Evolutionary conservation across 768 basidiomycete genomes (phyloP), one percentile per base, ranked within the genome.

Genomic region (Leccinum obscurum): DNA sequence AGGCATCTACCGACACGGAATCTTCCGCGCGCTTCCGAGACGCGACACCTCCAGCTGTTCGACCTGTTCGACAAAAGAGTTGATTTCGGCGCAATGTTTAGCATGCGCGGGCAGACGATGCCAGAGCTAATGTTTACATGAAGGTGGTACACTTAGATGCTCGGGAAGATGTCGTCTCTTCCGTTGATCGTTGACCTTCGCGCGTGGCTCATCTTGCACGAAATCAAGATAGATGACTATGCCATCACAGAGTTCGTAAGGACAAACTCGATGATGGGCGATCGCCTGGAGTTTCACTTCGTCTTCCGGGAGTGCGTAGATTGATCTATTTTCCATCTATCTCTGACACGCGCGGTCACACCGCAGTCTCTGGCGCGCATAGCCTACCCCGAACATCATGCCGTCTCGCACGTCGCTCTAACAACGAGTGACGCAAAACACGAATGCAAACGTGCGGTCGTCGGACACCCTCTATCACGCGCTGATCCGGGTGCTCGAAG

Each of bases 81-180:
- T 5, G 26, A 28, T 28, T 6, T 28, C 26, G 26, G 26, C 26
- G 26, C 5, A 28, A 28, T 5, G 3, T 28, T 28, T 28, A 28
- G 26, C 26, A 28, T 28, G 26, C 26, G 26, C 26, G 26, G 26
- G 26, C 26, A 28, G 26, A 28, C 26, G 26, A 28, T 28, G 26
- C 26, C 26, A 28, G 30, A 5, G 41, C 55, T 15, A 49, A 56
- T 37, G 13, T 10, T 44, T 52, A 53, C 15, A 54, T 11, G 26
- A 54, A 55, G 92, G 50, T 98, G 95, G 95, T 98, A 87, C 68
- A 94, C 95, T 0, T 93, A 92, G 6, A 89, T 98, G 83, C 80
- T 98, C 3, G 24, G 24, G 24, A 24, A 24, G 24, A 78, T 89
- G 72, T 83, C 90, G 0, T 93, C 93, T 2, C 78, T 98, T 2